Conservation (phyloP, 2,329 filamentous ascomycete species). For the Monascus ruber region DNA sequence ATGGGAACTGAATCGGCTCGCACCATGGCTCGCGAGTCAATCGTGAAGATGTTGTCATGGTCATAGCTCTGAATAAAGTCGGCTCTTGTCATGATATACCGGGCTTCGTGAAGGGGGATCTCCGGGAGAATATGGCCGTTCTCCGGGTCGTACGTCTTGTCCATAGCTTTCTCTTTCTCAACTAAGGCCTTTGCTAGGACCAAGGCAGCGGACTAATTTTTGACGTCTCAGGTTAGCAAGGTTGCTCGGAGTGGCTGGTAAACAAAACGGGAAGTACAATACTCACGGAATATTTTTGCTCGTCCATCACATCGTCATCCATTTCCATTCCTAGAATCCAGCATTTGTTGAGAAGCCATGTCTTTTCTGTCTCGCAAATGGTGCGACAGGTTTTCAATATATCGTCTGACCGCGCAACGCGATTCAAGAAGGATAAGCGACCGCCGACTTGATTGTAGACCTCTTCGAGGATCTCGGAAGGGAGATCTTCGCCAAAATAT, state of each 20-base stretch:
- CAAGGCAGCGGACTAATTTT: slow-evolving; percentile 68
- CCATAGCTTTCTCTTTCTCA: slow-evolving; percentile 59
- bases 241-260: background rate
- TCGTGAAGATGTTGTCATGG: slow-evolving; percentile 88
- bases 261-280: background rate
- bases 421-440: slow-evolving; percentile 73
- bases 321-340: slow-evolving; percentile 64
- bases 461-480: slow-evolving; percentile 50
- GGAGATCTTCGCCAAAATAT: slow-evolving; percentile 55
- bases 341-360: slow-evolving; percentile 70
- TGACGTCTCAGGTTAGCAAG: slow-evolving; percentile 6
- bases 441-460: slow-evolving; percentile 84
- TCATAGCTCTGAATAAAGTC: slow-evolving; percentile 93
- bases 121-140: slow-evolving; percentile 66
- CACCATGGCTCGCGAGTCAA: slow-evolving; percentile 75
- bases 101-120: slow-evolving; percentile 68
- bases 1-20: slow-evolving; percentile 92
- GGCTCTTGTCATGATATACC: slow-evolving; percentile 87
- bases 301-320: slow-evolving; percentile 98
- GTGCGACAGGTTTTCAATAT: slow-evolving; percentile 68
- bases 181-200: slow-evolving; percentile 83
- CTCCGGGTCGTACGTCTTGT: slow-evolving; percentile 51
- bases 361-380: slow-evolving; percentile 61
- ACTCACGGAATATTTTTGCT: slow-evolving; percentile 86
- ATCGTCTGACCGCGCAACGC: slow-evolving; percentile 73